Percentiles rank a stretch among this genome's conserved stretches.
Conservation (phyloP, 179 eudicot species). For the Patellifolia procumbens region DNA sequence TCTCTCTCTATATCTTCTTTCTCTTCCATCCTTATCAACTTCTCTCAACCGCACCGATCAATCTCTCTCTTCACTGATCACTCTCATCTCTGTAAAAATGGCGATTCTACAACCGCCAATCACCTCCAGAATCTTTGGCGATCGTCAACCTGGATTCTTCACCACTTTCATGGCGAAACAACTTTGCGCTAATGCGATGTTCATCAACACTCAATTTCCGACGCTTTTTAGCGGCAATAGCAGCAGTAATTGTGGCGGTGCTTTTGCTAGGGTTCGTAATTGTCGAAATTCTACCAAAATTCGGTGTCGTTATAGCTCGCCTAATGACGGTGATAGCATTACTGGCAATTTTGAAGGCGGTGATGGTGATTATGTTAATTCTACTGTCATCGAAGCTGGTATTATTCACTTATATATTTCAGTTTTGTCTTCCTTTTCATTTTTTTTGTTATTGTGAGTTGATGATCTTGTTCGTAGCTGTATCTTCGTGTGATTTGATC, state of each 20-base stretch:
- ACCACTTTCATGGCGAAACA: constrained; percentile 23
- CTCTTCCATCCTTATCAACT: neutral
- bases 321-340: constrained; percentile 65
- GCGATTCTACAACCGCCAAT: constrained; percentile 26
- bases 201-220: constrained; percentile 24
- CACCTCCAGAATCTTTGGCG: constrained; percentile 6
- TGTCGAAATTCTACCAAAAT: constrained; percentile 11
- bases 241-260: neutral
- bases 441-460: neutral
- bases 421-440: neutral
- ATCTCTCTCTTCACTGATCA: neutral
- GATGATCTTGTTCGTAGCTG: neutral
- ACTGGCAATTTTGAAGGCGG: constrained; percentile 47
- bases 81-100: constrained; percentile 24
- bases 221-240: neutral
- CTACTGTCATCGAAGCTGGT: constrained; percentile 83
- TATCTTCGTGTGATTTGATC: neutral
- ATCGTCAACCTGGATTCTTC: neutral
- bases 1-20: neutral
- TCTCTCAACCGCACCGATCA: neutral
- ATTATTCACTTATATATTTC: neutral
- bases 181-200: constrained; percentile 26
- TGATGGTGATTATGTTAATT: constrained; percentile 67
- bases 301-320: constrained; percentile 60
- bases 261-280: constrained; percentile 22